Base-by-base conservation (phyloP, 208 protist species). In the Wallacemonas sp. region DNA sequence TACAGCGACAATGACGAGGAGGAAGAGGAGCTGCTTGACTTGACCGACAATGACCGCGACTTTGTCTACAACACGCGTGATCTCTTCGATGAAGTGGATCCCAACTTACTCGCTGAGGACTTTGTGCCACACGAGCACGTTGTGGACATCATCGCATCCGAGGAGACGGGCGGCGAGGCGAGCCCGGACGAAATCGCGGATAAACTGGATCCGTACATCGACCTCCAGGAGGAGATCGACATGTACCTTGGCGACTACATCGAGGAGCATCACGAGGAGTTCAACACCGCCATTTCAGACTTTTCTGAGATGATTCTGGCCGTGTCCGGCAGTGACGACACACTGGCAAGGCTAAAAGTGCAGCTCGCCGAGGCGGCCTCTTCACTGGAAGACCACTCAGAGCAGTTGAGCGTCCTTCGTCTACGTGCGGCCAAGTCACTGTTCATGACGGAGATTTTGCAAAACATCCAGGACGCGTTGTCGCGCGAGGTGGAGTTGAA, bases 231-330 rank as follows among this genome's bases (percentile, higher is more conserved):
- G 29, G 81, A 91, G 22, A 78, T 93, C 42, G 78, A 92, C 55
- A 64, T 66, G 38, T 53, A 87, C 22, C 71, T 95, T 4, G 72
- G 62, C 22, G 58, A 73, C 55, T 93, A 95, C 79, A 91, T 95
- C 48, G 79, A 92, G 22, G 60, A 60, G 24, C 90, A 95, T 63
- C 75, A 92, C 48, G 76, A 83, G 8, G 83, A 92, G 63, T 95
- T 95, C 71, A 95, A 89, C 68, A 75, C 71, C 22, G 76, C 84
- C 64, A 90, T 93, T 50, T 33, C 68, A 15, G 70, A 89, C 53
- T 95, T 93, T 60, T 91, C 84, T 10, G 80, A 93, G 61, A 87
- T 95, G 80, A 79, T 95, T 27, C 75, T 95, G 27, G 78, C 86
- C 8, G 83, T 95, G 22, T 84, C 84, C 1, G 80, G 80, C 55